These are phyloP conservation scores for Aplosporella prunicola DNA, from an alignment of 2,329 filamentous ascomycete genomes.

Conservation along the genomic window DNA sequence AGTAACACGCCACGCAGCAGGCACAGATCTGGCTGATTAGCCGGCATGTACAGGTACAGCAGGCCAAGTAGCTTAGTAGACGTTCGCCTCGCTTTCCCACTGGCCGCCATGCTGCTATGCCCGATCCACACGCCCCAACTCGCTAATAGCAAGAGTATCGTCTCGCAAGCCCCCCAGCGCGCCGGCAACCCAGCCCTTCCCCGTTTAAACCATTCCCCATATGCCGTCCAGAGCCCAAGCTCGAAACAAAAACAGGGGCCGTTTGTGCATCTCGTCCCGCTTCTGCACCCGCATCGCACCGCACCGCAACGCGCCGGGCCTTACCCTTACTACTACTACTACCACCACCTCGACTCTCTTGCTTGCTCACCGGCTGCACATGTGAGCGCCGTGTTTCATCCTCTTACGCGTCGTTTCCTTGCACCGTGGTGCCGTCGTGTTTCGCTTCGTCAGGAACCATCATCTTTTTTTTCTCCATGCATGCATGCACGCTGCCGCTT, in stretches of 20 bases:
- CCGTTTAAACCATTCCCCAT: conserved; percentile 11
- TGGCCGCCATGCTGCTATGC: conserved; percentile 8
- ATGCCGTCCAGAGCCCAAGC: conserved; percentile 9
- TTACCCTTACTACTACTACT: conserved; percentile 13
- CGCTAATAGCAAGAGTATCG: too few species aligned
- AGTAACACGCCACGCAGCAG: conserved; percentile 8
- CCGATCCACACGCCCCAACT: conserved; percentile 4
- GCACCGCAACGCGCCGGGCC: conserved; percentile 26
- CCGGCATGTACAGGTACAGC: too few species aligned
- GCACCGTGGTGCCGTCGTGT: conserved; percentile 11
- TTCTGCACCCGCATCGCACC: conserved; percentile 22
- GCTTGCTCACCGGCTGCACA: conserved; percentile 3
- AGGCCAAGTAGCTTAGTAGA: conserved; percentile 5
- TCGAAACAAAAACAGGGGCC: conserved; percentile 22
- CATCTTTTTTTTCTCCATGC: conserved; percentile 25
- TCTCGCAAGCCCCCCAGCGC: conserved; percentile 5
- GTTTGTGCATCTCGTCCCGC: conserved; percentile 18
- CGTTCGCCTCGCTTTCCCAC: conserved; percentile 11
- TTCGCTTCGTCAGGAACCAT: conserved; percentile 27
- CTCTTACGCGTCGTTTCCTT: conserved; percentile 3
- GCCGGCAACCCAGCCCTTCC: conserved; percentile 5
- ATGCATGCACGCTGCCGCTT: conserved; percentile 28
- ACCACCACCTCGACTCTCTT: conserved; percentile 3
- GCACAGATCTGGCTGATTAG: conserved; percentile 9
- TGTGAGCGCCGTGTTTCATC: conserved; percentile 10